Percentiles rank a stretch among this genome's conserved stretches.
Evolutionary conservation across 164 flowering plant species (phyloP).

Genomic region (Paratinospora sagittata): DNA sequence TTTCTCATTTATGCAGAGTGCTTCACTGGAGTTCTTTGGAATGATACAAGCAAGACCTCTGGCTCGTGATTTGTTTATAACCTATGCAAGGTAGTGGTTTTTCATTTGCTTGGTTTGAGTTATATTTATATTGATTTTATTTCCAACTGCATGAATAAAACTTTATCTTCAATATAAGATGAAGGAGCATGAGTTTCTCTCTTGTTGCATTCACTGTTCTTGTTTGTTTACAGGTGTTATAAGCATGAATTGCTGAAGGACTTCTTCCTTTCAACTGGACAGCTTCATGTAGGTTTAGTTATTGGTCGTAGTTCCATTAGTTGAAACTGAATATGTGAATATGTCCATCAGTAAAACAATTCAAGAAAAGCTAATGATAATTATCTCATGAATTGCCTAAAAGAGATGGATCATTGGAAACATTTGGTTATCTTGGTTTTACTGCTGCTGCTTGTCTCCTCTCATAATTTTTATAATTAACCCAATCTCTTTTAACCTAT

Average conservation of each 20-base stretch:
- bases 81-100: conserved; percentile 60
- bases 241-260: conserved; percentile 84
- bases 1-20: conserved; percentile 44
- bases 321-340: neutral
- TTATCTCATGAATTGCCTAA: too few relatives aligned
- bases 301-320: neutral
- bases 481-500: too few relatives aligned
- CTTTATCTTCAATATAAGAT: neutral
- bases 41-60: conserved; percentile 71
- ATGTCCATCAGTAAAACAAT: too few relatives aligned
- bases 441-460: too few relatives aligned
- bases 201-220: conserved; percentile 7
- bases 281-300: conserved; percentile 59
- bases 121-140: neutral
- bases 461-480: too few relatives aligned
- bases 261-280: conserved; percentile 80
- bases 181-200: neutral
- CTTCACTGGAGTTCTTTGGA: conserved; percentile 73
- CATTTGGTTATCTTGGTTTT: too few relatives aligned
- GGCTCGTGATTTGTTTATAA: conserved; percentile 73
- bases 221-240: conserved; percentile 52
- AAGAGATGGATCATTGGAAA: too few relatives aligned
- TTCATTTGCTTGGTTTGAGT: neutral
- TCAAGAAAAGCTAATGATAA: too few relatives aligned
- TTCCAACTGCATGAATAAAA: neutral